Evolutionary conservation across 1,139 yeast species (phyloP), one percentile per base, ranked within the genome.

Genomic region (Pichia sp.): DNA sequence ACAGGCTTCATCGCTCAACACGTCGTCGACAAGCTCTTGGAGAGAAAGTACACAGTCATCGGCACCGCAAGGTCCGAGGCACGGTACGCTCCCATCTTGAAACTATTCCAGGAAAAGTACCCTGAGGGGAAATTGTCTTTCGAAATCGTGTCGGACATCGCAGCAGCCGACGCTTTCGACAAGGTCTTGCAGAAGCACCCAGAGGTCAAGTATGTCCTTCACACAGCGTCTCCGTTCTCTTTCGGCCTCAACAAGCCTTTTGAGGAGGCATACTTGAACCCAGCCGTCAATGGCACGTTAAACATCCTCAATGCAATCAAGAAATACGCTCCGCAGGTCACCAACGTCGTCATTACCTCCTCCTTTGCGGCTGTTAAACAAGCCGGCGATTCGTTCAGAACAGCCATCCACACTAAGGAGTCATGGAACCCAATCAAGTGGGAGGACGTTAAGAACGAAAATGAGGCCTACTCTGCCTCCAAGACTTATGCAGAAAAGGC

Each of bases 151-250:
- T 50, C 58, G 19, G 76, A 74, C 52, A 60, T 73, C 26, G 62
- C 64, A 5, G 58, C 55, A 2, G 59, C 57, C 13, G 66, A 65
- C 34, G 74, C 77, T 0, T 74, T 76, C 58, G 74, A 74, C 51
- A 57, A 70, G 16, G 76, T 74, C 1, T 70, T 83, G 52, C 62
- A 73, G 56, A 66, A 65, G 2, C 74, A 79, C 60, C 72, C 79
- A 1, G 78, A 76, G 41, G 72, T 81, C 50, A 74, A 76, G 10
- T 74, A 72, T 45, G 80, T 83, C 47, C 62, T 82, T 37, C 89
- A 84, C 67, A 79, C 82, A 2, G 85, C 85, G 12, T 76, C 83
- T 23, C 84, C 85, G 4, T 73, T 76, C 60, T 55, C 41, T 64
- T 69, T 13, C 41, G 63, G 62, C 10, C 36, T 60, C 57, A 50